Evolutionary conservation across 352 stramenopile genomes (phyloP).

Genomic region (Plasmopara halstedii): DNA sequence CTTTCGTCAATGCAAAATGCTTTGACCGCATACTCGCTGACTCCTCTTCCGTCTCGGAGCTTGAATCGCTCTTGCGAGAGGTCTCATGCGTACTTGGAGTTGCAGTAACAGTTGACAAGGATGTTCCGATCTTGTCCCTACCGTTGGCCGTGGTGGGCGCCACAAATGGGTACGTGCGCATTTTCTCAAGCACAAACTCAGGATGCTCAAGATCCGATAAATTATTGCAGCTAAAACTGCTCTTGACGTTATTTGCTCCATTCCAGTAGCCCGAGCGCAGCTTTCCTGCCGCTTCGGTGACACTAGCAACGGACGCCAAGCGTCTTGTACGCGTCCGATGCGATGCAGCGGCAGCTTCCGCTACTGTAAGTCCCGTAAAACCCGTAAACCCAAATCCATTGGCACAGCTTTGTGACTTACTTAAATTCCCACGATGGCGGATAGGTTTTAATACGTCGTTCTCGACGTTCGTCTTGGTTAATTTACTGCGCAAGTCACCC

Average conservation of each 20-base stretch:
- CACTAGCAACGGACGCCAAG: constrained; percentile 12
- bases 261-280: constrained; percentile 69
- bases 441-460: neutral
- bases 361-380: constrained; percentile 47
- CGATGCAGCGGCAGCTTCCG: constrained; percentile 53
- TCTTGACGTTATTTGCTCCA: constrained; percentile 58
- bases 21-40: constrained; percentile 30
- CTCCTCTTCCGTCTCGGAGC: constrained; percentile 29
- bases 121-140: constrained; percentile 30
- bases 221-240: constrained; percentile 80
- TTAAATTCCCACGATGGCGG: constrained; percentile 15
- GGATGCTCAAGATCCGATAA: constrained; percentile 52
- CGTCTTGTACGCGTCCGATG: constrained; percentile 49
- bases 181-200: constrained; percentile 33
- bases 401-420: constrained; percentile 55
- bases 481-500: constrained; percentile 22
- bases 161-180: constrained; percentile 13
- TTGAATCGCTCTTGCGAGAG: constrained; percentile 42
- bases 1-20: constrained; percentile 26
- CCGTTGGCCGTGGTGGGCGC: constrained; percentile 23
- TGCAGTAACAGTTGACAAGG: constrained; percentile 9
- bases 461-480: constrained; percentile 6
- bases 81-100: constrained; percentile 25
- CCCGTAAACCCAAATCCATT: constrained; percentile 46
- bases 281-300: constrained; percentile 21